Percentiles rank a stretch among this genome's conserved stretches.
These are phyloP conservation scores for Lunularia cruciata DNA, from an alignment of 225 moss, liverwort and hornwort species.

Conservation along the genomic window DNA sequence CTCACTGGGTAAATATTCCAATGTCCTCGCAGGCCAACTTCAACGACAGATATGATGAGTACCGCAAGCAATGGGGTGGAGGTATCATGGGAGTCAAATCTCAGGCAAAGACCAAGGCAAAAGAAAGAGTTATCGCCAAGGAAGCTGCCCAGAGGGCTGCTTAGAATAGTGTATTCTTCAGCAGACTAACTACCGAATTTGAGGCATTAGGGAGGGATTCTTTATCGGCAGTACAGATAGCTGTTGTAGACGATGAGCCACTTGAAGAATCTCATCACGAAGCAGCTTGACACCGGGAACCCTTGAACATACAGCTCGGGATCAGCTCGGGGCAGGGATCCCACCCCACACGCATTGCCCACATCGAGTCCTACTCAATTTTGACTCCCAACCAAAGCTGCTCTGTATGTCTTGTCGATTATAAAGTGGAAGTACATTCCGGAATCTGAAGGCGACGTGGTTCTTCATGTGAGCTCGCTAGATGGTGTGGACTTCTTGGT, in stretches of 20 bases:
- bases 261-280: conserved; percentile 8
- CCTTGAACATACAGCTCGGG: background rate
- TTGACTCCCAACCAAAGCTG: conserved; percentile 18
- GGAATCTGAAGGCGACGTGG: background rate
- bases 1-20: background rate
- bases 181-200: background rate
- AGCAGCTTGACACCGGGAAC: conserved; percentile 7
- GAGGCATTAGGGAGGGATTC: conserved; percentile 7
- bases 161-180: conserved; percentile 30
- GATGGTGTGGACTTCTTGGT: background rate
- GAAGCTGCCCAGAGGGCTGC: conserved; percentile 81
- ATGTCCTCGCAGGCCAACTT: conserved; percentile 71
- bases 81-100: conserved; percentile 97
- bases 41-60: conserved; percentile 88
- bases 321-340: background rate
- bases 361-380: conserved; percentile 9
- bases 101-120: conserved; percentile 86
- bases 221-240: background rate
- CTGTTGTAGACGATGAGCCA: conserved; percentile 16
- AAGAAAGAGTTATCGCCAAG: conserved; percentile 70
- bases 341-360: background rate
- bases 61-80: conserved; percentile 93
- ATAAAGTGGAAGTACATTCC: conserved; percentile 18
- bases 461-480: background rate
- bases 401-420: conserved; percentile 10